Evolutionary conservation across 2,329 filamentous ascomycete genomes (phyloP), one percentile per base, ranked within the genome.

Genomic region (Verruconis gallopava): DNA sequence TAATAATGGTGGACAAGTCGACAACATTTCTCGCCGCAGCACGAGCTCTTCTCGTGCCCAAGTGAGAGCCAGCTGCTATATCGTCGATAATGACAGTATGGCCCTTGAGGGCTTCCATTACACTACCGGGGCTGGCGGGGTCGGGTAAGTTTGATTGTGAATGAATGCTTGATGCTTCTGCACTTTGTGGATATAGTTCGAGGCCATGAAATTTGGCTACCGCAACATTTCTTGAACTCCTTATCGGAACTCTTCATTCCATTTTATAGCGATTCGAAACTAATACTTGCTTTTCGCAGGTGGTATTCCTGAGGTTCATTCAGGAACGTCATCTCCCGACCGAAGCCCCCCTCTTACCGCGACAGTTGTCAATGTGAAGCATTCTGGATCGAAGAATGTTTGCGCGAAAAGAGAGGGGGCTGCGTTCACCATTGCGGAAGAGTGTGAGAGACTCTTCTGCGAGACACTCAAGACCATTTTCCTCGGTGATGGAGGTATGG

Each of bases 401-500:
- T 42, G 64, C 64, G 62, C 60, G 63, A 55, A 68, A 64, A 81
- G 82, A 82, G 83, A 86, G 86, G 85, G 86, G 86, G 80, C 79
- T 15, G 36, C 85, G 82, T 78, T 84, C 68, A 79, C 80, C 71
- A 93, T 94, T 75, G 86, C 82, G 84, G 86, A 82, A 86, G 86
- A 94, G 85, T 93, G 88, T 94, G 88, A 94, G 86, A 95, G 88
- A 75, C 89, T 94, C 81, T 93, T 94, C 77, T 94, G 88, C 71
- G 85, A 89, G 81, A 81, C 79, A 75, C 84, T 94, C 79, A 82
- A 77, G 69, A 71, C 79, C 71, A 81, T 84, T 72, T 94, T 95
- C 78, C 83, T 81, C 74, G 88, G 85, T 93, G 86, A 93, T 85
- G 79, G 81, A 82, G 79, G 78, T 68, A 64, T 69, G 72, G 74